Evolutionary conservation across 768 basidiomycete genomes (phyloP), one percentile per base, ranked within the genome.

Genomic region (Trametes meyenii): DNA sequence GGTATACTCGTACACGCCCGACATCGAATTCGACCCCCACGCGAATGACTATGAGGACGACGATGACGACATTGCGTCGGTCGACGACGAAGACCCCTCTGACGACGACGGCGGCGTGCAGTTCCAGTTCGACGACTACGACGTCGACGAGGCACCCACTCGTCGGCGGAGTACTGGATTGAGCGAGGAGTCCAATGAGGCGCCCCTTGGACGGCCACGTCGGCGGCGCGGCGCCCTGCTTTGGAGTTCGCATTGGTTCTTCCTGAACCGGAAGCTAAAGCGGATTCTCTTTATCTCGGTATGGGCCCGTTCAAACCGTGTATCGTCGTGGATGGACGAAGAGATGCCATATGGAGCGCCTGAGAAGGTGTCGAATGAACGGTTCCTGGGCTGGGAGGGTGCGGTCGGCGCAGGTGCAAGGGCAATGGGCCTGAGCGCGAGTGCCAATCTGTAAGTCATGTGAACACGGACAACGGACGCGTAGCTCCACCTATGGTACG

Each of bases 171-270:
- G 73, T 62, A 77, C 79, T 35, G 58, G 48, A 52, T 61, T 55
- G 50, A 63, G 62, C 62, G 69, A 63, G 60, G 72, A 66, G 59
- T 55, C 63, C 36, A 64, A 60, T 62, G 64, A 61, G 46, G 50
- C 52, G 70, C 75, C 35, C 66, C 71, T 42, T 69, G 79, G 21
- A 76, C 79, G 58, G 76, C 69, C 83, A 55, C 84, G 82, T 70
- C 83, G 76, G 29, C 71, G 87, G 64, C 82, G 85, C 19, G 92
- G 93, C 17, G 89, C 93, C 4, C 77, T 98, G 59, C 81, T 98
- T 7, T 98, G 96, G 96, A 95, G 92, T 36, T 93, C 92, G 12
- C 93, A 96, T 73, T 96, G 94, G 89, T 98, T 98, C 81, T 96
- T 98, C 79, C 79, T 94, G 69, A 96, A 95, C 80, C 84, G 89